phyloP scores from a whole-genome alignment of 2,329 filamentous ascomycete species.

The Diaporthe vexans region DNA sequence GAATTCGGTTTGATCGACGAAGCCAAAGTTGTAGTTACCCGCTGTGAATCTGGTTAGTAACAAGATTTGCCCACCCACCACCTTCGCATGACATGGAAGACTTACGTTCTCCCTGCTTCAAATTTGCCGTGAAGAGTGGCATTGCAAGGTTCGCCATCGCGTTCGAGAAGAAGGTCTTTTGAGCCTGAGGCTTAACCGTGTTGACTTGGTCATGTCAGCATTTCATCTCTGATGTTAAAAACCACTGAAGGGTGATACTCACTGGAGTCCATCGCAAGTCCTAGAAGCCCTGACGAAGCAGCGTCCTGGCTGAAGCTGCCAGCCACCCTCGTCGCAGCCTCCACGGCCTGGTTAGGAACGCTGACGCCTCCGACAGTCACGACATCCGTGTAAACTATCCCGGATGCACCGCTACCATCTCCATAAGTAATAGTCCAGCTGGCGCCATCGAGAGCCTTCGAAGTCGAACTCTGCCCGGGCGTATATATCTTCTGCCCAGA shows the following conservation, averaged over 20 bases:
- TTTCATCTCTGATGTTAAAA: too few species aligned
- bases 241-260: constrained; percentile 52
- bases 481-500: constrained; percentile 70
- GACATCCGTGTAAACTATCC: constrained; percentile 74
- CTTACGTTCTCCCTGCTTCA: constrained; percentile 54
- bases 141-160: constrained; percentile 47
- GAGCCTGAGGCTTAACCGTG: constrained; percentile 42
- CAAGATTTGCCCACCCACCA: background rate
- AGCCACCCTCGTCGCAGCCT: constrained; percentile 71
- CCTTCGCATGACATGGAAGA: constrained; percentile 46
- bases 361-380: constrained; percentile 72
- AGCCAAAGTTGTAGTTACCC: constrained; percentile 55
- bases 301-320: constrained; percentile 52
- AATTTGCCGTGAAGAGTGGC: constrained; percentile 52
- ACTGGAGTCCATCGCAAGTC: constrained; percentile 71
- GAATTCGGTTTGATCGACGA: constrained; percentile 70
- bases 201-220: background rate
- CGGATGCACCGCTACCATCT: constrained; percentile 72
- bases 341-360: constrained; percentile 73
- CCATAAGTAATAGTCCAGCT: constrained; percentile 74
- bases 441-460: constrained; percentile 55
- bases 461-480: constrained; percentile 56
- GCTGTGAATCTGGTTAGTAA: constrained; percentile 43
- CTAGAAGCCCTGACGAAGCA: constrained; percentile 61
- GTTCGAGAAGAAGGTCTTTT: constrained; percentile 61